Evolutionary conservation across 179 eudicot genomes (phyloP).

Genomic region (Silene vulgaris): DNA sequence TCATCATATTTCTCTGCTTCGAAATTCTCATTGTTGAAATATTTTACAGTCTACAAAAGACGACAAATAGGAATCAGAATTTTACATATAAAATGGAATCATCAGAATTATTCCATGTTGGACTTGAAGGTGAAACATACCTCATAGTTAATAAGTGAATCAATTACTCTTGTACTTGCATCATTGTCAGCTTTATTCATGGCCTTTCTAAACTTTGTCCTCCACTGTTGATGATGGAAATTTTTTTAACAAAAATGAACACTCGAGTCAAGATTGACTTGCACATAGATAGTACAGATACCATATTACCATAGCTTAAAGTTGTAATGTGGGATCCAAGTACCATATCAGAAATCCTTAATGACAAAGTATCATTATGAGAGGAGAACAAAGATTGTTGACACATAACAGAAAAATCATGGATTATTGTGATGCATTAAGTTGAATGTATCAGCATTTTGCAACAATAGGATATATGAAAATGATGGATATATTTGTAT

Average conservation of each 20-base stretch:
- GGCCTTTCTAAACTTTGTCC: slow-evolving; percentile 89
- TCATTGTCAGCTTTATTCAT: slow-evolving; percentile 99
- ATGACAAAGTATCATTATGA: background rate
- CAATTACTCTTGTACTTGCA: slow-evolving; percentile 89
- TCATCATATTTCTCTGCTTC: slow-evolving; percentile 89
- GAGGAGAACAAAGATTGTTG: background rate
- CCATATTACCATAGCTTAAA: slow-evolving; percentile 1
- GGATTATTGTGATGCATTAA: background rate
- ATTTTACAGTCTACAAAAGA: slow-evolving; percentile 77
- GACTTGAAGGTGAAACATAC: slow-evolving; percentile 31
- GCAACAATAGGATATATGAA: background rate
- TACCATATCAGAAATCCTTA: background rate
- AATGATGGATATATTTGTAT: background rate
- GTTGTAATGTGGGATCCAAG: background rate
- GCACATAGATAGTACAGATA: background rate
- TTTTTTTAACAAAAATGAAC: background rate
- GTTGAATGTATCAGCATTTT: background rate
- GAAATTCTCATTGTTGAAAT: slow-evolving; percentile 83
- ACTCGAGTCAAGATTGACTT: background rate
- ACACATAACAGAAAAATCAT: background rate
- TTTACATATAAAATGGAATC: background rate
- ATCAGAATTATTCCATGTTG: background rate
- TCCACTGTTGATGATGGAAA: slow-evolving; percentile 55
- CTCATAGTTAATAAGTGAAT: slow-evolving; percentile 96
- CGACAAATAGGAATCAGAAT: background rate